Percentiles rank a stretch among this genome's conserved stretches.
Evolutionary conservation across 345 rosid genomes (phyloP).

Genomic region (Euphorbia peplus): DNA sequence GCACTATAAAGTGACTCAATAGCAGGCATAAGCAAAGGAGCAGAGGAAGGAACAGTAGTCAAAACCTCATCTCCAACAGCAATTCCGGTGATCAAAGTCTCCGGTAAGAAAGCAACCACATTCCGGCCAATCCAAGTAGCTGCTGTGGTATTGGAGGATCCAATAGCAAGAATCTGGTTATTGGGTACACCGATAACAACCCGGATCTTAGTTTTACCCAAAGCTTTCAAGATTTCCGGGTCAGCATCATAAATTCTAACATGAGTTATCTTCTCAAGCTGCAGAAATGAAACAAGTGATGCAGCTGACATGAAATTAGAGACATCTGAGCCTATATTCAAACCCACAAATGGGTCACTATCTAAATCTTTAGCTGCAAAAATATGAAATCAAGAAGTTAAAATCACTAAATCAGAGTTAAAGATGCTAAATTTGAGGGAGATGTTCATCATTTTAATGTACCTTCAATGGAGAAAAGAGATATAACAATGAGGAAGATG

Average conservation of each 20-base stretch:
- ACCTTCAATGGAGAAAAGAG: slow-evolving; percentile 25
- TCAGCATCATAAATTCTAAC: slow-evolving; percentile 78
- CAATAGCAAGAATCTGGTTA: slow-evolving; percentile 91
- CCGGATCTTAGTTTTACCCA: slow-evolving; percentile 83
- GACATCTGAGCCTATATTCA: slow-evolving; percentile 80
- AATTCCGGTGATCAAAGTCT: slow-evolving; percentile 62
- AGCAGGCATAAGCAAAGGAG: slow-evolving; percentile 78
- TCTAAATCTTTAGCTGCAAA: slow-evolving; percentile 42
- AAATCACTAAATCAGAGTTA: too few relatives aligned
- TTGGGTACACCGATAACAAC: slow-evolving; percentile 88
- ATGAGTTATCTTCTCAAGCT: slow-evolving; percentile 67
- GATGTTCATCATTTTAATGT: slow-evolving; percentile 2
- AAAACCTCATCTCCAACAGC: slow-evolving; percentile 94
- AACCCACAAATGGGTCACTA: slow-evolving; percentile 71
- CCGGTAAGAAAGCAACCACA: slow-evolving; percentile 77
- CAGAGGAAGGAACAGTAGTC: slow-evolving; percentile 81
- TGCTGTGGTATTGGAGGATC: slow-evolving; percentile 82
- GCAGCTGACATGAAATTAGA: slow-evolving; percentile 47
- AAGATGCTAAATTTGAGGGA: background rate
- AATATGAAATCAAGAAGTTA: background rate
- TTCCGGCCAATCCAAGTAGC: slow-evolving; percentile 83
- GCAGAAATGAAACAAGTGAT: slow-evolving; percentile 62
- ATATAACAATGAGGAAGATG: slow-evolving; percentile 26
- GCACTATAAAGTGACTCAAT: slow-evolving; percentile 80
- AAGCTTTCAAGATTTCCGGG: slow-evolving; percentile 68